Evolutionary conservation across 768 basidiomycete genomes (phyloP).

Genomic region (Pleurotus djamor): DNA sequence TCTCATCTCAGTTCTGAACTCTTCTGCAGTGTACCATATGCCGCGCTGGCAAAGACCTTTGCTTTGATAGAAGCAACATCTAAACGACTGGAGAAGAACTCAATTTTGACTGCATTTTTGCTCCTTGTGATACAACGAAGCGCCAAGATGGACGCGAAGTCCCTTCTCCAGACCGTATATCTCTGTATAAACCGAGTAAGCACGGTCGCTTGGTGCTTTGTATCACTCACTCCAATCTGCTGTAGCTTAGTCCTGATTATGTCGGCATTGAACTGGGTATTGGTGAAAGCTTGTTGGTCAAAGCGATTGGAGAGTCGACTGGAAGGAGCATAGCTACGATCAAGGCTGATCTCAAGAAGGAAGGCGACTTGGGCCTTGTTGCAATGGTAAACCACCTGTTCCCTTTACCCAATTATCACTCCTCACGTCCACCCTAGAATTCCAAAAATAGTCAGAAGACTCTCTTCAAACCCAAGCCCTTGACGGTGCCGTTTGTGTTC

Average conservation of each 20-base stretch:
- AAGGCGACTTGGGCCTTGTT: slow-evolving; percentile 93
- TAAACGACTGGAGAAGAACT: slow-evolving; percentile 90
- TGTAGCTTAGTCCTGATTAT: slow-evolving; percentile 91
- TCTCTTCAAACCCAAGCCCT: slow-evolving; percentile 88
- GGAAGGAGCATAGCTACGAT: slow-evolving; percentile 82
- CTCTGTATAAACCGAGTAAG: slow-evolving; percentile 94
- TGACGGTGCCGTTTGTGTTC: slow-evolving; percentile 90
- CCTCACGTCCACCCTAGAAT: slow-evolving; percentile 45
- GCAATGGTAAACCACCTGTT: slow-evolving; percentile 68
- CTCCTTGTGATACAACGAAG: slow-evolving; percentile 88
- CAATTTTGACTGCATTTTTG: slow-evolving; percentile 85
- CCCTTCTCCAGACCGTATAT: slow-evolving; percentile 88
- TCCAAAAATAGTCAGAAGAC: slow-evolving; percentile 94
- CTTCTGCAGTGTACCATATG: slow-evolving; percentile 80
- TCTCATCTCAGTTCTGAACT: neutral
- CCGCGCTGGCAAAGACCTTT: slow-evolving; percentile 87
- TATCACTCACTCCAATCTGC: slow-evolving; percentile 5
- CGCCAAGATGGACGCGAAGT: slow-evolving; percentile 66
- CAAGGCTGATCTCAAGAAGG: slow-evolving; percentile 91
- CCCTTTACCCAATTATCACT: neutral
- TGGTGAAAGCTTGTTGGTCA: slow-evolving; percentile 91
- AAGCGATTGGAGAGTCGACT: slow-evolving; percentile 93
- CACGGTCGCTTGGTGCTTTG: slow-evolving; percentile 1
- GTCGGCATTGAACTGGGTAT: slow-evolving; percentile 94
- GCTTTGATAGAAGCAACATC: slow-evolving; percentile 91